Evolutionary conservation across 441 rosid genomes (phyloP).

Genomic region (Breynia disticha): DNA sequence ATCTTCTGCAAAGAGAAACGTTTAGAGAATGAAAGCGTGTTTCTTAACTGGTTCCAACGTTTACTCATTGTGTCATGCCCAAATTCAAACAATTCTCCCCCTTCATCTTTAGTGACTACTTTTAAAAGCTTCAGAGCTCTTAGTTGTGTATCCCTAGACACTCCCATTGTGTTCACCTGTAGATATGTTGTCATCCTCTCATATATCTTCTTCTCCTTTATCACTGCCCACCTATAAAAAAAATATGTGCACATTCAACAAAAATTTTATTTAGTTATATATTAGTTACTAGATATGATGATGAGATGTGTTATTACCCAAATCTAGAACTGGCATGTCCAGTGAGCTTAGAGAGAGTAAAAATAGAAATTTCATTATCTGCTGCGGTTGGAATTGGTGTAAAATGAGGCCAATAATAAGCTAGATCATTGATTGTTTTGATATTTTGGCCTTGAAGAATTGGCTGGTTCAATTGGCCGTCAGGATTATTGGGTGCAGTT

Average conservation of each 20-base stretch:
- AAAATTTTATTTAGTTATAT: neutral
- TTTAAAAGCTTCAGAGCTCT: constrained; percentile 40
- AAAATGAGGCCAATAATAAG: constrained; percentile 61
- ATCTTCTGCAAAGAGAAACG: constrained; percentile 41
- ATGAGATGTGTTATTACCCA: constrained; percentile 29
- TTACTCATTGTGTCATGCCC: constrained; percentile 31
- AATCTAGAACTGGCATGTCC: constrained; percentile 74
- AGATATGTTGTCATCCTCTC: constrained; percentile 20
- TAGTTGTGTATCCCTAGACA: constrained; percentile 34
- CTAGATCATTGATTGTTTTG: constrained; percentile 38
- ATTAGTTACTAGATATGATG: neutral
- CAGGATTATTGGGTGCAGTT: constrained; percentile 60
- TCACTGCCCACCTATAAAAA: constrained; percentile 39
- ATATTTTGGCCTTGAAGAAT: constrained; percentile 33
- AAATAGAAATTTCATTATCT: constrained; percentile 31
- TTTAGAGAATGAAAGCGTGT: constrained; percentile 21
- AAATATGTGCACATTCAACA: neutral
- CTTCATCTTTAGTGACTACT: constrained; percentile 18
- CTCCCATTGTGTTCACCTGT: constrained; percentile 20
- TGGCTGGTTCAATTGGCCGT: constrained; percentile 35
- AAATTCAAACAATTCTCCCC: constrained; percentile 29
- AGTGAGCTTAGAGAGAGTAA: constrained; percentile 49
- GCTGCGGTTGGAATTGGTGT: constrained; percentile 36
- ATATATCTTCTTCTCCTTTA: constrained; percentile 42
- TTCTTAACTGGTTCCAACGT: constrained; percentile 36